phyloP scores from a whole-genome alignment of 257 asterid genomes.

The Avicennia marina region DNA sequence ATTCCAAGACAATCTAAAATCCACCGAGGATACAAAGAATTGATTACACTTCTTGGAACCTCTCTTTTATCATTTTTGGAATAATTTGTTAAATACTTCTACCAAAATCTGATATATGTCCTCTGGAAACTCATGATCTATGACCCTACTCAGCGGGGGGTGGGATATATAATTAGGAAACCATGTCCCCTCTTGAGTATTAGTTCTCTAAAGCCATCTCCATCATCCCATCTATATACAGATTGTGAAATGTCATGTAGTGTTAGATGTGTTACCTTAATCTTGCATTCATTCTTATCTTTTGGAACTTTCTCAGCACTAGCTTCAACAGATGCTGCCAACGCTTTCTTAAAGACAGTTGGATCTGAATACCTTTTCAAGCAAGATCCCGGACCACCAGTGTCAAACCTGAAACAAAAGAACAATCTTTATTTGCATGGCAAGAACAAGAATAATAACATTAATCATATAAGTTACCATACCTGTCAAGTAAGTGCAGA shows the following conservation, averaged over 20 bases:
- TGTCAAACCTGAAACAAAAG: slow-evolving; percentile 65
- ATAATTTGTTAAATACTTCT: too few species aligned
- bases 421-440: slow-evolving; percentile 4
- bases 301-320: slow-evolving; percentile 39
- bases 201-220: too few species aligned
- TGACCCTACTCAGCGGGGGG: too few species aligned
- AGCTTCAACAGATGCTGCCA: slow-evolving; percentile 53
- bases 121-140: too few species aligned
- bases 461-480: slow-evolving; percentile 26
- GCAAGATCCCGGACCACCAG: slow-evolving; percentile 95
- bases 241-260: background rate
- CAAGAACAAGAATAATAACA: slow-evolving; percentile 5
- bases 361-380: slow-evolving; percentile 96
- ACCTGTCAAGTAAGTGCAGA: slow-evolving; percentile 82
- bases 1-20: too few species aligned
- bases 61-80: too few species aligned
- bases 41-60: too few species aligned
- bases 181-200: too few species aligned
- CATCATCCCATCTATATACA: too few species aligned
- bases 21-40: too few species aligned
- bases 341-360: slow-evolving; percentile 69
- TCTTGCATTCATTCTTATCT: slow-evolving; percentile 58
- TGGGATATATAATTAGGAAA: too few species aligned
- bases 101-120: too few species aligned
- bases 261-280: slow-evolving; percentile 49